phyloP scores from a whole-genome alignment of 2,329 filamentous ascomycete species.

The Colletotrichum caudatum region DNA sequence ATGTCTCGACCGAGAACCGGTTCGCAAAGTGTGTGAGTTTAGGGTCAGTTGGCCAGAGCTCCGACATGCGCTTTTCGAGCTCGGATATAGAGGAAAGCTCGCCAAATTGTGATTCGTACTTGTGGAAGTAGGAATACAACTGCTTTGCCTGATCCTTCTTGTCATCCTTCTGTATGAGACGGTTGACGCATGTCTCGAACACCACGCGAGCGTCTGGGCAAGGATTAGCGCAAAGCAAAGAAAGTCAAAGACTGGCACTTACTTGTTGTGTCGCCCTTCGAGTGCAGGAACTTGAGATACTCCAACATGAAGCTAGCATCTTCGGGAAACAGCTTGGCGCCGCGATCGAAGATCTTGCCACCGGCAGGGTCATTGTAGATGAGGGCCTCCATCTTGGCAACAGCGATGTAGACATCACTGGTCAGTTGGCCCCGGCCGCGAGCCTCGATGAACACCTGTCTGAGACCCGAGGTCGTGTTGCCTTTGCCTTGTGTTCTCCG shows the following conservation, averaged over 20 bases:
- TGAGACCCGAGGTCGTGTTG: conserved; percentile 73
- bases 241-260: conserved; percentile 54
- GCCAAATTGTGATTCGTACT: conserved; percentile 94
- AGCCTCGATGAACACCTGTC: conserved; percentile 90
- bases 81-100: conserved; percentile 92
- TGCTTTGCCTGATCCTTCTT: conserved; percentile 81
- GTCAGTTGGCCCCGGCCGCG: conserved; percentile 88
- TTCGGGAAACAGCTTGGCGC: conserved; percentile 91
- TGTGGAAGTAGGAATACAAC: conserved; percentile 92
- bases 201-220: conserved; percentile 87
- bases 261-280: conserved; percentile 94
- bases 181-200: conserved; percentile 93
- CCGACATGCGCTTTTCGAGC: conserved; percentile 90
- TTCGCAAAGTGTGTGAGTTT: conserved; percentile 79
- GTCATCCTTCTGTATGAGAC: conserved; percentile 82
- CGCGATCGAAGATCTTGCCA: conserved; percentile 95
- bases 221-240: conserved; percentile 40
- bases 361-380: conserved; percentile 95
- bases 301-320: conserved; percentile 95
- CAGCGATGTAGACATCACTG: conserved; percentile 94
- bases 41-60: conserved; percentile 91
- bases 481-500: conserved; percentile 92
- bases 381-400: conserved; percentile 92
- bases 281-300: conserved; percentile 94
- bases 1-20: conserved; percentile 78